These are phyloP conservation scores for Eucalyptus urophylla DNA, from an alignment of 345 rosid species.

Conservation along the genomic window DNA sequence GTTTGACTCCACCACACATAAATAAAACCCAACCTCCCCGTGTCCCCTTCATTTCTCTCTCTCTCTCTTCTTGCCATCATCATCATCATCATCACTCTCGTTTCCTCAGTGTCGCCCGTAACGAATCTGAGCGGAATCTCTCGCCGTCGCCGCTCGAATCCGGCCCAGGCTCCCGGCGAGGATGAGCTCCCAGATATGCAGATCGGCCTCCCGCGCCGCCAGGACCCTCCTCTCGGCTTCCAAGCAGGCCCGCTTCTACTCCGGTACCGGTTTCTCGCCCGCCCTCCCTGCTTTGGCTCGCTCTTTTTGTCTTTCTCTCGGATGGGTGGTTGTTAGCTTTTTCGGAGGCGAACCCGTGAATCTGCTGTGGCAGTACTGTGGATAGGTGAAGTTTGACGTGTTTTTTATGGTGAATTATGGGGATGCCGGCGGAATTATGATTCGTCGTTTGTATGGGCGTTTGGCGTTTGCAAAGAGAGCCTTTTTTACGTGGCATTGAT, in stretches of 20 bases:
- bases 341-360: neutral
- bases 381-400: neutral
- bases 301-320: neutral
- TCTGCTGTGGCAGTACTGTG: neutral
- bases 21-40: neutral
- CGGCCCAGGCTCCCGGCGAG: neutral
- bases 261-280: neutral
- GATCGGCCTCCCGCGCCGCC: slow-evolving; percentile 76
- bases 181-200: slow-evolving; percentile 66
- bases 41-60: neutral
- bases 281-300: neutral
- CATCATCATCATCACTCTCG: neutral
- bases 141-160: neutral
- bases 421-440: neutral
- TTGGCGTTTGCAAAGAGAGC: neutral
- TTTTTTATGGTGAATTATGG: neutral
- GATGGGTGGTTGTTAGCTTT: neutral
- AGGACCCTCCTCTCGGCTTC: slow-evolving; percentile 73
- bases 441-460: neutral
- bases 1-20: neutral
- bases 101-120: neutral
- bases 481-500: neutral
- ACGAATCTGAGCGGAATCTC: neutral
- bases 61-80: neutral
- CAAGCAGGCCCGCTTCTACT: slow-evolving; percentile 49